Percentiles rank a stretch among this genome's conserved stretches.
These are phyloP conservation scores for Penicillium canariense DNA, from an alignment of 495 filamentous ascomycete genomes.

Conservation along the genomic window DNA sequence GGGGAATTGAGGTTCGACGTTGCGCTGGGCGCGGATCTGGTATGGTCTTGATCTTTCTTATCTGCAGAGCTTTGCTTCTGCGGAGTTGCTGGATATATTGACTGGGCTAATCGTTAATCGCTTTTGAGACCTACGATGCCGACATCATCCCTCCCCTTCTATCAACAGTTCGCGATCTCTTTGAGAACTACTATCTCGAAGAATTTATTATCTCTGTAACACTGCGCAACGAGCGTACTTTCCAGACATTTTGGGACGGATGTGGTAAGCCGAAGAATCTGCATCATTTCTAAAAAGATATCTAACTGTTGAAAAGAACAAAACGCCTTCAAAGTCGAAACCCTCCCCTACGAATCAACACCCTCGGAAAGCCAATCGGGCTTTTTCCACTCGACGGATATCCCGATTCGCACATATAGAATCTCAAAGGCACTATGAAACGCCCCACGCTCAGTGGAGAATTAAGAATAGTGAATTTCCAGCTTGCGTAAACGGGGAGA, in stretches of 20 bases:
- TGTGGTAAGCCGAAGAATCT: constrained; percentile 49
- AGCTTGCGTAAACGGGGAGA: not conserved
- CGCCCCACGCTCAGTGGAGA: not conserved
- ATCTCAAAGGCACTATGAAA: constrained; percentile 14
- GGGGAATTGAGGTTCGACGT: constrained; percentile 38
- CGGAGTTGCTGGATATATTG: not conserved
- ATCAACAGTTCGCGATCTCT: constrained; percentile 53
- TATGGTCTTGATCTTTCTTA: constrained; percentile 24
- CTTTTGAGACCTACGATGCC: constrained; percentile 63
- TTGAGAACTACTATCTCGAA: constrained; percentile 46
- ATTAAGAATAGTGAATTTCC: not conserved
- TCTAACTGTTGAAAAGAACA: not conserved
- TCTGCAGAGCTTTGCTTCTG: not conserved
- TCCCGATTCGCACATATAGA: constrained; percentile 49
- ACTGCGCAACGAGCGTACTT: constrained; percentile 62
- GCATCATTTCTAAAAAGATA: not conserved
- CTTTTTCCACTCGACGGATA: constrained; percentile 54
- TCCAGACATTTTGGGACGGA: constrained; percentile 51
- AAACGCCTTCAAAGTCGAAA: constrained; percentile 37
- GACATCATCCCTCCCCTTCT: constrained; percentile 56
- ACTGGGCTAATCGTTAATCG: not conserved
- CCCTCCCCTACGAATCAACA: constrained; percentile 43
- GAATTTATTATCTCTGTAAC: constrained; percentile 58
- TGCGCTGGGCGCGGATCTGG: constrained; percentile 52
- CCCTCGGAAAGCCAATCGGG: constrained; percentile 49